A percentile compares a stretch with the other conserved stretches of the same genome.
Conservation (phyloP, 768 basidiomycete genomes). For the Panaeolus papilionaceus region DNA sequence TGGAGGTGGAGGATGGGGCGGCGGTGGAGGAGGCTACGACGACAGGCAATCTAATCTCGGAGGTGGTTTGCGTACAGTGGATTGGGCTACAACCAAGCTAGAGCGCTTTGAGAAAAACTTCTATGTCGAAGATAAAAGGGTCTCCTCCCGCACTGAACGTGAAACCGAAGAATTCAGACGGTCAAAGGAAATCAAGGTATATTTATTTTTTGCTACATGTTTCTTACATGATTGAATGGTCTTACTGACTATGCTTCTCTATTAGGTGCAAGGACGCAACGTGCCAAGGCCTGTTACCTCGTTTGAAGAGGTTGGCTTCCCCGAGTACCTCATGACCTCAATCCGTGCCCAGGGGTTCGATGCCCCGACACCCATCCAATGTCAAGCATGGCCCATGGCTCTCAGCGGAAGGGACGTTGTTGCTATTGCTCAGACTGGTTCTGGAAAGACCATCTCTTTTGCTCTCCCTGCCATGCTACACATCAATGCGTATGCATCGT, state of each 20-base stretch:
- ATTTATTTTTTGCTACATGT: conserved; percentile 20
- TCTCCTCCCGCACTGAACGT: conserved; percentile 75
- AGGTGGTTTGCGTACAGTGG: conserved; percentile 78
- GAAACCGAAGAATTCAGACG: conserved; percentile 91
- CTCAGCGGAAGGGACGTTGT: conserved; percentile 92
- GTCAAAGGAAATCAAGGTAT: conserved; percentile 86
- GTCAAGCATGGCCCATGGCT: conserved; percentile 99
- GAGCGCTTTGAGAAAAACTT: conserved; percentile 98
- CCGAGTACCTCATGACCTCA: conserved; percentile 93
- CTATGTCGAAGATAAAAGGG: conserved; percentile 89
- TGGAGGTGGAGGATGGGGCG: conserved; percentile 55
- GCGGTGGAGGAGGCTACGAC: conserved; percentile 59
- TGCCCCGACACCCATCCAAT: conserved; percentile 93
- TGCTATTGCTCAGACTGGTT: conserved; percentile 97
- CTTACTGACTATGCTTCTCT: background rate
- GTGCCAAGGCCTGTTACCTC: conserved; percentile 89
- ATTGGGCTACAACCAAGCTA: conserved; percentile 80
- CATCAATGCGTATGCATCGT: conserved; percentile 88
- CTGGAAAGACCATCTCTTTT: conserved; percentile 98
- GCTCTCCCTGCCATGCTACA: conserved; percentile 99
- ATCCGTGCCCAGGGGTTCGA: conserved; percentile 95
- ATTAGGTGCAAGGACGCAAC: conserved; percentile 83
- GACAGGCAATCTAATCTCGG: conserved; percentile 87
- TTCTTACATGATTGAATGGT: background rate
- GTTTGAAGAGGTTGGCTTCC: conserved; percentile 96